Conservation (phyloP, 306 rosid species). For the Vigna reflexopilosa region DNA sequence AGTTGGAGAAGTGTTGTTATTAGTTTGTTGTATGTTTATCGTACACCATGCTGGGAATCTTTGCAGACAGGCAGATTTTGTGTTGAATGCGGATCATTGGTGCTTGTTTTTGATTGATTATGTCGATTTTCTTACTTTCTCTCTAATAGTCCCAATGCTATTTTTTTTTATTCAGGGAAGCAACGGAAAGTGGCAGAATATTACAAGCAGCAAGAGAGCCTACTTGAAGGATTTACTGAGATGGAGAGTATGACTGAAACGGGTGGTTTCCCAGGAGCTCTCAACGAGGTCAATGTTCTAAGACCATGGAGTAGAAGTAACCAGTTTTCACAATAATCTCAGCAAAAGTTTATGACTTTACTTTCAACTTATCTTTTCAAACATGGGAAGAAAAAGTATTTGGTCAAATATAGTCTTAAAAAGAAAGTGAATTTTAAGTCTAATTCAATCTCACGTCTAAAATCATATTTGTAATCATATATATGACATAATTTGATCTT, state of each 20-base stretch:
- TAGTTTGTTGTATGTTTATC: neutral
- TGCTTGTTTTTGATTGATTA: neutral
- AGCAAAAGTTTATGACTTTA: neutral
- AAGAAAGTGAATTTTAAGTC: too few species aligned
- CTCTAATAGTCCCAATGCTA: neutral
- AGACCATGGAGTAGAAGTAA: constrained; percentile 1
- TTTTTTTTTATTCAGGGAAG: constrained; percentile 52
- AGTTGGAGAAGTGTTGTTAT: neutral
- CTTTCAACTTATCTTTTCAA: neutral
- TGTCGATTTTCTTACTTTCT: neutral
- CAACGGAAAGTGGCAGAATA: constrained; percentile 67
- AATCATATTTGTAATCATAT: too few species aligned
- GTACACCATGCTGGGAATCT: neutral
- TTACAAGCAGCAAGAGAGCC: constrained; percentile 77
- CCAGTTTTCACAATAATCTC: neutral
- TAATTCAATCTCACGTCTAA: too few species aligned
- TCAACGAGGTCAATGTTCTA: constrained; percentile 65
- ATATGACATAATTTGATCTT: too few species aligned
- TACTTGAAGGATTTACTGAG: constrained; percentile 79
- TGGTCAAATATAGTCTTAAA: neutral
- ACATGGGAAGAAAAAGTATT: neutral
- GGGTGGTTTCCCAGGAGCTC: constrained; percentile 69
- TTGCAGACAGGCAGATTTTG: neutral
- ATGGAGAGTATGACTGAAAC: constrained; percentile 73
- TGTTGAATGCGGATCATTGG: neutral